Evolutionary conservation across 2,329 filamentous ascomycete genomes (phyloP).

Genomic region (Penicillium sp.): DNA sequence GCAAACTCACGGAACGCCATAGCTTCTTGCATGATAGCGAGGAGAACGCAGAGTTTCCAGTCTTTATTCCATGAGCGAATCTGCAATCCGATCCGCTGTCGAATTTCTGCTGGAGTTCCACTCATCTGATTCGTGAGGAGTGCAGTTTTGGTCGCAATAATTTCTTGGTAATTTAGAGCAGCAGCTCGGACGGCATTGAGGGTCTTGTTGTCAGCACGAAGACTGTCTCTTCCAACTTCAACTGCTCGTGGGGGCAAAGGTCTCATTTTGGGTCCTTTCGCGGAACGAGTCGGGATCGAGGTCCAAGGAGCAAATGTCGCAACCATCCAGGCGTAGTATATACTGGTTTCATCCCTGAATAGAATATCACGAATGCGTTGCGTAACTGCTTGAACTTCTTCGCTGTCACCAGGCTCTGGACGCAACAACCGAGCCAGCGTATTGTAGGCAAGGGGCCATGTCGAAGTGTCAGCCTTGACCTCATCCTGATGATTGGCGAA

Average conservation of each 20-base stretch:
- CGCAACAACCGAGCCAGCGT: conserved; percentile 55
- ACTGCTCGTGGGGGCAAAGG: conserved; percentile 59
- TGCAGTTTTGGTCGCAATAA: conserved; percentile 58
- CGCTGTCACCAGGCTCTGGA: conserved; percentile 37
- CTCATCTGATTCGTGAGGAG: conserved; percentile 28
- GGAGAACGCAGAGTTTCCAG: conserved; percentile 42
- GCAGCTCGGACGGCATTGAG: conserved; percentile 66
- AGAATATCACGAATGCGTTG: conserved; percentile 49
- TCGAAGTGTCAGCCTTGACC: conserved; percentile 56
- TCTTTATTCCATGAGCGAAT: conserved; percentile 40
- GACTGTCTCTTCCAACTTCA: conserved; percentile 69
- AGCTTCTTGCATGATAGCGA: conserved; percentile 42
- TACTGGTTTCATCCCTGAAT: conserved; percentile 61
- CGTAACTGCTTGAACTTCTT: conserved; percentile 46
- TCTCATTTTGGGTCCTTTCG: conserved; percentile 49
- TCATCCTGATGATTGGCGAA: conserved; percentile 48
- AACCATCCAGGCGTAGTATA: conserved; percentile 75
- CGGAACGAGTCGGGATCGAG: conserved; percentile 45
- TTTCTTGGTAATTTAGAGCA: conserved; percentile 61
- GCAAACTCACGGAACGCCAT: conserved; percentile 33
- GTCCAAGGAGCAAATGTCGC: conserved; percentile 73
- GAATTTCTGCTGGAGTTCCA: conserved; percentile 35
- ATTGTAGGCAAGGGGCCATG: conserved; percentile 65
- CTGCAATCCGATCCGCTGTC: conserved; percentile 37
- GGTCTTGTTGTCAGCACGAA: conserved; percentile 76